Base-by-base conservation (phyloP, 768 basidiomycete species). In the Phaffia australis region DNA sequence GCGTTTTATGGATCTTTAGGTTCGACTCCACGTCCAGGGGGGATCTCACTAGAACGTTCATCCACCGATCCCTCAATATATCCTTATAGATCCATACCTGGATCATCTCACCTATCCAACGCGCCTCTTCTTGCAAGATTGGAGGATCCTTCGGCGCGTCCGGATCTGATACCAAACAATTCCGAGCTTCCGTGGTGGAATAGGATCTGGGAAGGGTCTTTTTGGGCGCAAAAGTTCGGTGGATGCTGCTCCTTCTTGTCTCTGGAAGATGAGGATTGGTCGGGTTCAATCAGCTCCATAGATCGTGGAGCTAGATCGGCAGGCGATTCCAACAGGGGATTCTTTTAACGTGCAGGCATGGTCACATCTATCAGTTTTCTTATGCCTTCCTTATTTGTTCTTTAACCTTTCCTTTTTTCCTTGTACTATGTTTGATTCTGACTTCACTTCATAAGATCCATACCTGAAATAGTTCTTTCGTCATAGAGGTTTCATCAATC, bases 181-280 rank as follows among this genome's bases (percentile, higher is more conserved):
- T 61, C 52, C 21, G 60, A 48, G 60, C 11, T 16, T 14, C 18
- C 49, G 1, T 18, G 25, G 27, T 61, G 60, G 60, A 51, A 61
- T 8, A 51, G 47, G 7, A 23, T 30, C 9, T 19, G 14, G 6
- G 52, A 49, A 11, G 30, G 47, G 60, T 48, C 49, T 8, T 61
- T 48, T 29, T 61, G 60, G 60, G 16, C 29, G 6, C 52, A 51
- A 48, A 61, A 50, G 47, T 18, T 47, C 18, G 59, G 59, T 2
- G 47, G 23, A 11, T 61, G 60, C 57, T 61, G 60, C 46, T 61
- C 29, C 27, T 48, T 48, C 15, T 27, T n/a, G n/a, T 48, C 49
- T 16, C 52, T 48, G 60, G 60, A 61, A 29, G 60, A 61, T 15
- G 60, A 61, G 11, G 60, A 61, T 51, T 61, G 60, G 60, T 11